These are phyloP conservation scores for Paecilomyces niveus DNA, from an alignment of 2,329 filamentous ascomycete genomes.

Conservation along the genomic window DNA sequence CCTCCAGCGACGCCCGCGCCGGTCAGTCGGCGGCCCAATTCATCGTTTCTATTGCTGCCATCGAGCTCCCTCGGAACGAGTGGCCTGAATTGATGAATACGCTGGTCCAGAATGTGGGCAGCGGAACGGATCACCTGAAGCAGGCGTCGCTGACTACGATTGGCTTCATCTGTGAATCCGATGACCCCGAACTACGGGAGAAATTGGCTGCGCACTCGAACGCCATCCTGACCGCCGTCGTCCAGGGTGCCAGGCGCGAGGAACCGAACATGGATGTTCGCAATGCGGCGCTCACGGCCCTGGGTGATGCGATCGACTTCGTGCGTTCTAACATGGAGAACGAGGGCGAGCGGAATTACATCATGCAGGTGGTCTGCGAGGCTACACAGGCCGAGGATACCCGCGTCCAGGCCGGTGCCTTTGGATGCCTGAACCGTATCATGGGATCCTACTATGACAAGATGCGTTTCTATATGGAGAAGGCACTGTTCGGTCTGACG, in stretches of 20 bases:
- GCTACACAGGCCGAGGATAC: constrained; percentile 89
- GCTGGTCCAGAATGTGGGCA: constrained; percentile 87
- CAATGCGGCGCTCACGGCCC: constrained; percentile 82
- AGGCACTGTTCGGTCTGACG: constrained; percentile 93
- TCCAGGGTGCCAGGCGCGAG: constrained; percentile 95
- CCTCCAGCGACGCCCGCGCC: constrained; percentile 70
- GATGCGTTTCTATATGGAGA: constrained; percentile 99
- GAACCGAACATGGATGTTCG: constrained; percentile 88
- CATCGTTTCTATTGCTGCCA: constrained; percentile 86
- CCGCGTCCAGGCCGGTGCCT: constrained; percentile 90
- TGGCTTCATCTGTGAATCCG: constrained; percentile 95
- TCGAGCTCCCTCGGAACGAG: constrained; percentile 87
- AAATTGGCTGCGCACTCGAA: constrained; percentile 84
- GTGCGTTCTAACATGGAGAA: constrained; percentile 98
- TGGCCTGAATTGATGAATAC: constrained; percentile 87
- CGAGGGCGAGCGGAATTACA: constrained; percentile 98
- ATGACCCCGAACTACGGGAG: constrained; percentile 77
- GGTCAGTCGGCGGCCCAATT: constrained; percentile 90
- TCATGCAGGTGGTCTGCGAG: constrained; percentile 99
- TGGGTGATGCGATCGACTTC: constrained; percentile 95
- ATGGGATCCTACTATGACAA: constrained; percentile 99
- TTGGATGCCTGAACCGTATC: constrained; percentile 95
- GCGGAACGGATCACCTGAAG: constrained; percentile 80
- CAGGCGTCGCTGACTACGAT: constrained; percentile 93
- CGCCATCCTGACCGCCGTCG: constrained; percentile 93